A percentile compares a stretch with the other conserved stretches of the same genome.
These are phyloP conservation scores for Clarireedia paspali DNA, from an alignment of 2,329 filamentous ascomycete species.

Conservation along the genomic window DNA sequence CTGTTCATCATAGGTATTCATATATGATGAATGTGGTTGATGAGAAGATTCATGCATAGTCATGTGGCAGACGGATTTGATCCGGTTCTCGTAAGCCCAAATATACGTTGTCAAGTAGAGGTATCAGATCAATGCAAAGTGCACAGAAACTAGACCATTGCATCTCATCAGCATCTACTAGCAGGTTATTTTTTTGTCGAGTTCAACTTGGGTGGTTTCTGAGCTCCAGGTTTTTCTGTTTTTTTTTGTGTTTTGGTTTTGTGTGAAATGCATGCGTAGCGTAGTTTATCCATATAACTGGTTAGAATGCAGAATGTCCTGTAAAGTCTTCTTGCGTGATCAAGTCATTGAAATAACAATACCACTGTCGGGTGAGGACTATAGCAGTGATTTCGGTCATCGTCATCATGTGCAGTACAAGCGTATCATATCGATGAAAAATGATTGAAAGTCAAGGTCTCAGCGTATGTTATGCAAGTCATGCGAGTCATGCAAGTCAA, in stretches of 20 bases:
- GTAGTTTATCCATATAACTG: not conserved
- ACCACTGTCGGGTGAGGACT: conserved; percentile 3
- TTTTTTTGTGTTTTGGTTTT: not conserved
- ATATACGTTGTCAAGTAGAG: not conserved
- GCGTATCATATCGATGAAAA: conserved; percentile 27
- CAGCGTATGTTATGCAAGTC: conserved; percentile 27
- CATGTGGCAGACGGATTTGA: too few species aligned
- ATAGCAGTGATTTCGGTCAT: conserved; percentile 9
- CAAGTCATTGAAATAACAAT: conserved; percentile 10
- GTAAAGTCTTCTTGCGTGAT: not conserved
- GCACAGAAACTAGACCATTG: not conserved
- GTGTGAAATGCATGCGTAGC: not conserved
- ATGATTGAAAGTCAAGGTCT: conserved; percentile 28
- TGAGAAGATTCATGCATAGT: too few species aligned
- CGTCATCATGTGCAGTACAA: conserved; percentile 27
- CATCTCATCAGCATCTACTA: not conserved
- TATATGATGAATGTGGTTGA: too few species aligned
- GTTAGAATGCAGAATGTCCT: not conserved
- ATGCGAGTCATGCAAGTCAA: conserved; percentile 26
- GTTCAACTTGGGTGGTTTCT: not conserved
- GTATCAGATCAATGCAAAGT: not conserved
- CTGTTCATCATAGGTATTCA: too few species aligned
- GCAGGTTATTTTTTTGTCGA: not conserved
- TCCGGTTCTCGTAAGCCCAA: too few species aligned
- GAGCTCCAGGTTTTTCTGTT: not conserved